Conservation (phyloP, 1,284 basidiomycete genomes). For the Xerocomus nothofagi region DNA sequence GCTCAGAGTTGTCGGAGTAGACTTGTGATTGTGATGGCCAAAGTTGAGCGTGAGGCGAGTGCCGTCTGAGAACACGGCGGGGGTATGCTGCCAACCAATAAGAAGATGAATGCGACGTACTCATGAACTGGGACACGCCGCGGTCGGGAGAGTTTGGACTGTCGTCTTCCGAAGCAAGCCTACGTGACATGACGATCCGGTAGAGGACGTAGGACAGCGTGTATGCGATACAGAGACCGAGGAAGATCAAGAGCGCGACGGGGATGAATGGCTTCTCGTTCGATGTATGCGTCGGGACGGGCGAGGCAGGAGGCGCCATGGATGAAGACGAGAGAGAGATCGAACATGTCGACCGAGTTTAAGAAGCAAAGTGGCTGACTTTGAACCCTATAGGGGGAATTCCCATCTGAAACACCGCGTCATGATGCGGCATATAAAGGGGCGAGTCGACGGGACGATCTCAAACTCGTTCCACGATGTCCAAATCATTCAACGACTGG, state of each 20-base stretch:
- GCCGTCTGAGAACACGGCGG: slow-evolving; percentile 18
- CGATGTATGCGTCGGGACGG: too few species aligned
- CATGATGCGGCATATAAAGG: too few species aligned
- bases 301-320: slow-evolving; percentile 26
- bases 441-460: too few species aligned
- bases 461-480: slow-evolving; percentile 13
- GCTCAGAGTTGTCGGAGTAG: neutral
- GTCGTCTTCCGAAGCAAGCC: slow-evolving; percentile 10
- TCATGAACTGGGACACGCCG: slow-evolving; percentile 32
- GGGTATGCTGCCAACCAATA: neutral
- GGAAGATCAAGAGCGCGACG: slow-evolving; percentile 20
- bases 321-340: slow-evolving; percentile 6
- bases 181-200: slow-evolving; percentile 23
- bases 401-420: too few species aligned
- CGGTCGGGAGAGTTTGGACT: slow-evolving; percentile 24
- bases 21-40: slow-evolving; percentile 5
- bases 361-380: slow-evolving; percentile 31
- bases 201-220: slow-evolving; percentile 31
- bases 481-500: slow-evolving; percentile 31
- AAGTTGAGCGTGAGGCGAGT: slow-evolving; percentile 29
- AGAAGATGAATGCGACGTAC: slow-evolving; percentile 21
- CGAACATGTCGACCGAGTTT: slow-evolving; percentile 14
- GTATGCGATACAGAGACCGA: slow-evolving; percentile 30
- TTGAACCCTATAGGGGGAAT: too few species aligned
- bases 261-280: slow-evolving; percentile 20